Evolutionary conservation across 2,329 filamentous ascomycete species (phyloP).

Genomic region (Penicillium olsonii): DNA sequence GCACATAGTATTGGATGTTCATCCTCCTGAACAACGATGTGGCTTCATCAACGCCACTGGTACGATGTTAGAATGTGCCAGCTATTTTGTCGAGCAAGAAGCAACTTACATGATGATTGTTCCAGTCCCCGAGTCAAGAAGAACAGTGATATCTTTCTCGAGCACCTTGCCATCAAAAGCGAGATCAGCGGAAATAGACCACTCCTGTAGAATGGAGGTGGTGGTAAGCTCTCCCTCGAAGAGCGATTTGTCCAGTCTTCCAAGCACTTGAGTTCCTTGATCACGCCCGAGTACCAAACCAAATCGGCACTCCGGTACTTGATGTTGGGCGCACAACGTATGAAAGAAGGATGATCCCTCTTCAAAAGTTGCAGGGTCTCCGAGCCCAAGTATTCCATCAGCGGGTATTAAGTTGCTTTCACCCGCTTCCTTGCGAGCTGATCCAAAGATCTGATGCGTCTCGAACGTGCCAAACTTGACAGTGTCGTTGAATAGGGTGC

Average conservation of each 20-base stretch:
- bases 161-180: slow-evolving; percentile 3
- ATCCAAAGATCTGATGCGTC: slow-evolving; percentile 6
- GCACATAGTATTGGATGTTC: not conserved
- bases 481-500: slow-evolving; percentile 9
- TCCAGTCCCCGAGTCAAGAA: slow-evolving; percentile 5
- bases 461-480: slow-evolving; percentile 6
- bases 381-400: slow-evolving; percentile 9
- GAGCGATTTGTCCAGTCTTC: slow-evolving; percentile 1
- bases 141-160: slow-evolving; percentile 1
- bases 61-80: not conserved
- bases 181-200: slow-evolving; percentile 6
- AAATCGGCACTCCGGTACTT: slow-evolving; percentile 6
- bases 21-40: not conserved
- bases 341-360: slow-evolving; percentile 7
- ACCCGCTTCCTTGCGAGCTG: not conserved
- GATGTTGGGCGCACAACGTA: slow-evolving; percentile 3
- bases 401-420: slow-evolving; percentile 1
- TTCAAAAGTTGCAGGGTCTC: not conserved
- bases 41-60: not conserved
- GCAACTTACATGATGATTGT: slow-evolving; percentile 1
- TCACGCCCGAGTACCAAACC: slow-evolving; percentile 1
- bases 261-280: slow-evolving; percentile 2
- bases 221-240: slow-evolving; percentile 8
- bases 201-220: slow-evolving; percentile 7
- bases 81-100: not conserved